Evolutionary conservation across 208 protist genomes (phyloP), one percentile per base, ranked within the genome.

Genomic region (Trypanosoma caninum): DNA sequence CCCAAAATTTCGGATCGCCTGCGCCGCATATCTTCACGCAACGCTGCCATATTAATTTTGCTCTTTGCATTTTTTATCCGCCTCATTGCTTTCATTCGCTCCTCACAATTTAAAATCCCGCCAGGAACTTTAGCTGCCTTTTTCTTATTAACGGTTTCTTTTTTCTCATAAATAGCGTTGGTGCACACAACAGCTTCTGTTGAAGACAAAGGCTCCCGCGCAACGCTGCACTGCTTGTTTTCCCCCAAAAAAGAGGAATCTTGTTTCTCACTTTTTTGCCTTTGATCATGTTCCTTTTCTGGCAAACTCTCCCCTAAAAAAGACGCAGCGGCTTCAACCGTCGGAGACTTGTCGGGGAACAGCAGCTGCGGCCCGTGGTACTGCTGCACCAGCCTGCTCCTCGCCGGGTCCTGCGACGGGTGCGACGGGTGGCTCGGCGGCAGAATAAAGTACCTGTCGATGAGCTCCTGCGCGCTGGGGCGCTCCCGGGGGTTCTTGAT

Each of bases 371-470:
- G 88, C 0, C 84, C 84, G 61, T 78, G 78, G 63, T 79, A 82
- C 58, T 87, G 72, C 61, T 94, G 88, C 13, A 87, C 78, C 1
- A 85, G 69, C n/a, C 88, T 69, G 10, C 84, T 74, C 14, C 62
- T 69, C 20, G 80, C 76, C 14, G 88, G 82, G 54, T 85, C 89
- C 59, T 91, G 84, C 8, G 78, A 82, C 5, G 83, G 82, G 59
- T 94, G 88, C 3, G 83, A 91, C 4, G 88, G 88, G 48, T 94
- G 88, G 48, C 78, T 88, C 16, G 52, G 42, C 16, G 84, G 84
- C 40, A 94, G 82, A 46, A 86, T 72, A 30, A 91, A 69, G 57
- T 91, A 75, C 20, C 81, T 72, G 59, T 92, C 78, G 51, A 94
- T 90, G 25, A 94, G 78, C 20, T 79, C 78, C 72, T 92, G 84